Evolutionary conservation across 176 grass and related monocot species (phyloP), one percentile per base, ranked within the genome.

Genomic region (Zoysia japonica): DNA sequence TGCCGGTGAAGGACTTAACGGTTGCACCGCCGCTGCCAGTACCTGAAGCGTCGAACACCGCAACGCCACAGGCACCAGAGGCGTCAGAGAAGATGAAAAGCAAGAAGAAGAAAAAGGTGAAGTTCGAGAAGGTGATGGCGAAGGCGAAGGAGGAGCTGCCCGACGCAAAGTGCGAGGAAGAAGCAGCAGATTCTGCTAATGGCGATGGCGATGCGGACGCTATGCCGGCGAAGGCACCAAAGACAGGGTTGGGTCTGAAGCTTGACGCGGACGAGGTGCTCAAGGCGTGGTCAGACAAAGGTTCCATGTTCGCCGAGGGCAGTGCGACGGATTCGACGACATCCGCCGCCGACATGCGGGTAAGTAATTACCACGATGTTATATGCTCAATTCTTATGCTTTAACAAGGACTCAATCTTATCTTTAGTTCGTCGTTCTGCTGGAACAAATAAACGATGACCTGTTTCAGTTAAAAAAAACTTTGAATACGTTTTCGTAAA

Each of bases 11-110:
- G 66, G 90, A 96, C 70, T 74, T 99, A 2, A 61, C 83, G 2
- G 77, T 91, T 4, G 68, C 81, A 6, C 86, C 87, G 11, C 73
- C 75, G 1, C 71, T 20, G 59, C 20, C 75, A 3, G 47, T 64
- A 6, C 28, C 60, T 17, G 36, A 72, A 28, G 74, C 36, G 49
- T 51, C 72, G 11, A 77, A 85, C 77, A 48, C 78, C 37, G 51
- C 57, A 77, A 71, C 57, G 85, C 78, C 72, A 7, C 43, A 62
- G 5, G 66, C 57, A 4, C 15, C 87, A 1, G 41, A 71, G 0
- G 77, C 72, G 60, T 78, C 66, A 5, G 84, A 93, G 84, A 97
- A 93, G 86, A 97, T 93, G 37, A 90, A 90, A 38, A 98, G 88
- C 79, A 94, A 91, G 72, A 92, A 85, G 53, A 92, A 85, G 77